Base-by-base conservation (phyloP, 106 monocot genomes). In the Acorus gramineus region DNA sequence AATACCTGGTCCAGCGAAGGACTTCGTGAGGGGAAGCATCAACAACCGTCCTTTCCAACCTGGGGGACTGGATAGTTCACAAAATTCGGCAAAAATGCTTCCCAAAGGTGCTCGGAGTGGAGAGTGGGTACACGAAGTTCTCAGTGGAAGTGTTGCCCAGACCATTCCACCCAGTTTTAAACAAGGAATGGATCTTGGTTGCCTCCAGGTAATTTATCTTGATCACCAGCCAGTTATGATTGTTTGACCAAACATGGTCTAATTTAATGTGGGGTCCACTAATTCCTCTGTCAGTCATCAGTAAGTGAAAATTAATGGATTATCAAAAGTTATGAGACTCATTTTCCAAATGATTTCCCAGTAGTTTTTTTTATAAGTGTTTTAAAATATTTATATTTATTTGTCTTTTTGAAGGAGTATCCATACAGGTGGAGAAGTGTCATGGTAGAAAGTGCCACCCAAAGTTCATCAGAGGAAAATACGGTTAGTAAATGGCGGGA, bases 21-120 rank as follows among this genome's bases (percentile, higher is more conserved):
- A 95, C 59, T 90, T 90, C 73, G 90, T 95, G 11, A 84, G 87
- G 66, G 95, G 95, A 6, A 85, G 79, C 64, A 65, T 80, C 13
- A 90, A 85, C 56, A 95, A 67, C 56, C 84, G 80, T n/a, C 95
- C 95, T 45, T 95, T 95, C 57, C 84, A 66, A 4, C 87, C 95
- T 0, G 95, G 95, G 2, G 95, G 95, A 48, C 71, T 85, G 14
- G 72, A 72, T 63, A 77, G 65, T 54, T 75, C 84, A 2, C 79
- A 69, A 45, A 55, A 80, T 1, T 42, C 53, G 14, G 82, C 66
- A 44, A 81, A 65, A 61, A 8, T 44, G 5, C 47, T 86, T 51
- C 93, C 93, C 5, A 76, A 82, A 47, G 87, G 82, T 71, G 84
- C 82, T 78, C 65, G 46, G 8, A 84, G 57, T 70, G 90, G 86